Evolutionary conservation across 495 filamentous ascomycete species (phyloP).

Genomic region (Podospora conica): DNA sequence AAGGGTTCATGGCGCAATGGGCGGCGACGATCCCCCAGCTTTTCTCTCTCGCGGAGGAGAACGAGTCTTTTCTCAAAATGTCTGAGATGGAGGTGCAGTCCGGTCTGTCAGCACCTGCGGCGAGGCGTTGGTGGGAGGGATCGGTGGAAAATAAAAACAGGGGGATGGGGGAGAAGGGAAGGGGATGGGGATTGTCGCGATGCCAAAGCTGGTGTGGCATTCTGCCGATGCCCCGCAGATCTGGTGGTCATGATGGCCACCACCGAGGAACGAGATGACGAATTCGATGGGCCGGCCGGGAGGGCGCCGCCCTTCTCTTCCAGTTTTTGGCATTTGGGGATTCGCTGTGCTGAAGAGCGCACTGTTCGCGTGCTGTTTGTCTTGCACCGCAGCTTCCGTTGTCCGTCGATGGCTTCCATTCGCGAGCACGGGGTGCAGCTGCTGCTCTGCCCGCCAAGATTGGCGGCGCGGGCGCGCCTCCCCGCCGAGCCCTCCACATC

Average conservation of each 20-base stretch:
- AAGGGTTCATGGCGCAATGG: conserved; percentile 11
- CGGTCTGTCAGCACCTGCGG: neutral
- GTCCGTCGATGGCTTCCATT: neutral
- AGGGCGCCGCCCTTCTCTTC: neutral
- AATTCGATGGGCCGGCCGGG: neutral
- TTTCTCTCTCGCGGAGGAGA: neutral
- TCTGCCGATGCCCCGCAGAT: conserved; percentile 8
- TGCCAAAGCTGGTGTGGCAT: neutral
- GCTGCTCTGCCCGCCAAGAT: neutral
- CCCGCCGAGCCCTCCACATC: neutral
- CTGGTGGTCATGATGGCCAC: conserved; percentile 1
- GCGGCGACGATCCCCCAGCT: conserved; percentile 10
- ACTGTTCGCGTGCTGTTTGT: neutral
- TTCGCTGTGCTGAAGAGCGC: neutral
- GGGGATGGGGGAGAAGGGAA: neutral
- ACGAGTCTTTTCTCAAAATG: neutral
- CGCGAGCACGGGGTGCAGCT: neutral
- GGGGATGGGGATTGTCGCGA: neutral
- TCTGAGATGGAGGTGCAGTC: neutral
- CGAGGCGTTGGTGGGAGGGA: too few species aligned
- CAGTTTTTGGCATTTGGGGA: neutral
- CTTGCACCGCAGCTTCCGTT: neutral
- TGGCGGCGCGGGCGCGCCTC: conserved; percentile 1
- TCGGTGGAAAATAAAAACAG: neutral
- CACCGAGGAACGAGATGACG: neutral